Percentiles rank a stretch among this genome's conserved stretches.
phyloP scores from a whole-genome alignment of 1,284 basidiomycete genomes.

The Cryptococcus sp. region DNA sequence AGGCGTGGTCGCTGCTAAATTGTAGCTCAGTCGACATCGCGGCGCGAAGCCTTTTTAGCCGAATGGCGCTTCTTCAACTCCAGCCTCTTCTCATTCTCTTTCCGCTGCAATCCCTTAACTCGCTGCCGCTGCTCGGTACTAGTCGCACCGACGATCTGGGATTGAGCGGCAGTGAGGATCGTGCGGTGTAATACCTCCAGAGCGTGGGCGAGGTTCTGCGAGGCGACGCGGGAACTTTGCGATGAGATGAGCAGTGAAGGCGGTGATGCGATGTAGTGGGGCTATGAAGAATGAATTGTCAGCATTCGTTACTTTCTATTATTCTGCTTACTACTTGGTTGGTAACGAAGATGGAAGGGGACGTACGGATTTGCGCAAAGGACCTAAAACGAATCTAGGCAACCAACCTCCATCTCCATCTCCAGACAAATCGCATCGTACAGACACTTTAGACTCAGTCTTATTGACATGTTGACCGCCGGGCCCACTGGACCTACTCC shows the following conservation, averaged over 20 bases:
- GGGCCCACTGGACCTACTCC: constrained; percentile 47
- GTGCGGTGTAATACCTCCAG: constrained; percentile 33
- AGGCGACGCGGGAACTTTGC: constrained; percentile 40
- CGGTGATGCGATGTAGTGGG: constrained; percentile 41
- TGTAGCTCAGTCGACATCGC: constrained; percentile 20
- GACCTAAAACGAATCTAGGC: constrained; percentile 41
- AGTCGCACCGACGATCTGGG: constrained; percentile 41
- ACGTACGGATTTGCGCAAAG: constrained; percentile 44
- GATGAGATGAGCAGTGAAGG: constrained; percentile 42
- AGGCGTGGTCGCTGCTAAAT: too few relatives aligned
- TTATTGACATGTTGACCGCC: constrained; percentile 55
- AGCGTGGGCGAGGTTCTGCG: constrained; percentile 36
- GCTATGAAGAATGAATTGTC: constrained; percentile 29
- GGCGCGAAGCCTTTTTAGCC: constrained; percentile 32
- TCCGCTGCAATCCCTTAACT: constrained; percentile 30
- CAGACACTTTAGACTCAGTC: constrained; percentile 50
- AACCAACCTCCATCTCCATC: constrained; percentile 40
- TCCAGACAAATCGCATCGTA: constrained; percentile 28
- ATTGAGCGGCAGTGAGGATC: constrained; percentile 29
- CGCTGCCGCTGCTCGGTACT: constrained; percentile 35
- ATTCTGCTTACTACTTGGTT: background rate
- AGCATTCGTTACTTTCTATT: too few relatives aligned
- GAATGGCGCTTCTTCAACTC: constrained; percentile 36
- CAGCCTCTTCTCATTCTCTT: constrained; percentile 34
- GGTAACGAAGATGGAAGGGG: background rate